Conservation (phyloP, 2,329 filamentous ascomycete genomes). For the Paecilomyces variotii region DNA sequence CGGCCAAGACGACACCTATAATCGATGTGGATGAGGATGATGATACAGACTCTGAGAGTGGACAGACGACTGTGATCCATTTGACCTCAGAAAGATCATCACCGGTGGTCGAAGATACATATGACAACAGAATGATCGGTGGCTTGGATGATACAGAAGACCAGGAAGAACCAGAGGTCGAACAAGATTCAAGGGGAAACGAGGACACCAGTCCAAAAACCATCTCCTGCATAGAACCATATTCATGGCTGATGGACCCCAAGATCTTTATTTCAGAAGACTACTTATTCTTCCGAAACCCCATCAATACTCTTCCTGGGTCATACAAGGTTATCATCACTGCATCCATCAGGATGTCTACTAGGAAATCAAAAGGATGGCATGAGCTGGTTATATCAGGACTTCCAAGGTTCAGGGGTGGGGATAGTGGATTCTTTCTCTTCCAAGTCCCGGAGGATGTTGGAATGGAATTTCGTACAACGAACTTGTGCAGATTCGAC, state of each 20-base stretch:
- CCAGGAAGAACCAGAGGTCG: not conserved
- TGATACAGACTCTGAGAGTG: not conserved
- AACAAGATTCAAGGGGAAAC: conserved; percentile 1
- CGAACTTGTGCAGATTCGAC: conserved; percentile 15
- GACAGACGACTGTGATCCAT: not conserved
- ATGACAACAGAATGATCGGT: not conserved
- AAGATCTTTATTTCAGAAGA: conserved; percentile 10
- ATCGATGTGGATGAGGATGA: not conserved
- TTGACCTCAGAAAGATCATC: not conserved
- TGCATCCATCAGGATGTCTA: conserved; percentile 9
- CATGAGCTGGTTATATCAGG: conserved; percentile 19
- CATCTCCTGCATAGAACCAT: not conserved
- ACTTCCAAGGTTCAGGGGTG: conserved; percentile 16
- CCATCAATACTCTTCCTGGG: conserved; percentile 6
- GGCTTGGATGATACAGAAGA: not conserved
- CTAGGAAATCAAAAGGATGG: conserved; percentile 17
- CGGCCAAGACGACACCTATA: not conserved
- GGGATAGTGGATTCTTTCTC: conserved; percentile 20
- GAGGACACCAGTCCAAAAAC: conserved; percentile 11
- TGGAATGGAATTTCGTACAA: conserved; percentile 23
- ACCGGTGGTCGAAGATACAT: not conserved
- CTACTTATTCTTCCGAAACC: conserved; percentile 12
- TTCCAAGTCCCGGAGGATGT: conserved; percentile 18
- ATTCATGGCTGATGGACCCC: conserved; percentile 5
- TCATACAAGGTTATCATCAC: conserved; percentile 16